These are phyloP conservation scores for Dentipellis sp. DNA, from an alignment of 768 basidiomycete species.

Conservation along the genomic window DNA sequence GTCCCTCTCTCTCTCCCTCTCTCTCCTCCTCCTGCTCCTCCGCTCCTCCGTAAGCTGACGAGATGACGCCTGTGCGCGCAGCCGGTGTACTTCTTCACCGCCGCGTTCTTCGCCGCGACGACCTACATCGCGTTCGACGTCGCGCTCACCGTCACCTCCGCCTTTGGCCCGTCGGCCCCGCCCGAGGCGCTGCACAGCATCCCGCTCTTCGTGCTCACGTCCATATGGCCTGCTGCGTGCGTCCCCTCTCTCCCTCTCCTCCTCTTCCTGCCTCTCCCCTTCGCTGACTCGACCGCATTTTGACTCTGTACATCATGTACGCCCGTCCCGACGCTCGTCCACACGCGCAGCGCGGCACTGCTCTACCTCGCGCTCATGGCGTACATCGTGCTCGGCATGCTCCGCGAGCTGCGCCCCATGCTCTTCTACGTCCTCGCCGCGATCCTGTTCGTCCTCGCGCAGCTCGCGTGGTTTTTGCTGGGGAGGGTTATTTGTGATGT, in stretches of 20 bases:
- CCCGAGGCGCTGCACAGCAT: conserved; percentile 50
- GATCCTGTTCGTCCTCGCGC: conserved; percentile 69
- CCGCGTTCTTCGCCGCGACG: conserved; percentile 60
- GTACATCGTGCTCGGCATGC: conserved; percentile 66
- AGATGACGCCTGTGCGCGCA: conserved; percentile 18
- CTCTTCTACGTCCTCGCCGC: conserved; percentile 68
- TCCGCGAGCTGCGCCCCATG: conserved; percentile 76
- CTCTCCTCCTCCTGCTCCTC: neutral
- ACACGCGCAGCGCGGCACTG: conserved; percentile 42
- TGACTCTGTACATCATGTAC: too few relatives aligned
- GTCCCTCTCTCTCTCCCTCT: conserved; percentile 24
- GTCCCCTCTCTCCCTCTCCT: conserved; percentile 20
- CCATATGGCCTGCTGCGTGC: conserved; percentile 71
- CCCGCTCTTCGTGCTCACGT: conserved; percentile 72
- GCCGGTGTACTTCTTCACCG: conserved; percentile 53
- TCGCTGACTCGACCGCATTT: neutral
- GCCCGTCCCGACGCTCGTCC: too few relatives aligned
- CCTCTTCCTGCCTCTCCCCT: too few relatives aligned
- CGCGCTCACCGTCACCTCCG: conserved; percentile 52
- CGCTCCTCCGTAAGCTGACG: neutral
- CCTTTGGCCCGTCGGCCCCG: conserved; percentile 52
- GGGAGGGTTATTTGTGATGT: conserved; percentile 67
- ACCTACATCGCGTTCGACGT: conserved; percentile 83
- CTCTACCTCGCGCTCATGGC: conserved; percentile 70
- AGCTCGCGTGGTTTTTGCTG: conserved; percentile 79